Evolutionary conservation across 2,329 filamentous ascomycete genomes (phyloP).

Genomic region (Colletotrichum sidae): DNA sequence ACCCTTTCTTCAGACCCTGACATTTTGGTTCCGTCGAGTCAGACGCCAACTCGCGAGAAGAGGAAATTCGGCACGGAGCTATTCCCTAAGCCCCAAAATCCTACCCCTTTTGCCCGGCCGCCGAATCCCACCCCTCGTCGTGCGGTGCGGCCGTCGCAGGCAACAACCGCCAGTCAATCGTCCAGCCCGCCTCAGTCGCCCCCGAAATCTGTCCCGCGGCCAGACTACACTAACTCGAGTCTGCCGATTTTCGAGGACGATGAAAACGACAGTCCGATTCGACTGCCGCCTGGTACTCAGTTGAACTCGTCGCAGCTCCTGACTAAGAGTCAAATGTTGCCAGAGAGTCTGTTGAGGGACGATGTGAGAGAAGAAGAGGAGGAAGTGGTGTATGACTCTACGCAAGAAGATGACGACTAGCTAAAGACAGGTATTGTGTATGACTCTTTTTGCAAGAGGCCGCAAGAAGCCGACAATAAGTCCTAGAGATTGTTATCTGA

Average conservation of each 20-base stretch:
- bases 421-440: not conserved
- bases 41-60: conserved; percentile 21
- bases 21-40: conserved; percentile 49
- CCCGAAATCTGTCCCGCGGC: conserved; percentile 42
- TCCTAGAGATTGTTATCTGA: not conserved
- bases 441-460: not conserved
- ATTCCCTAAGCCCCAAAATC: conserved; percentile 31
- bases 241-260: conserved; percentile 37
- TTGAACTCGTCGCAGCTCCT: conserved; percentile 60
- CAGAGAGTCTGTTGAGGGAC: conserved; percentile 57
- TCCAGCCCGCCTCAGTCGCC: conserved; percentile 48
- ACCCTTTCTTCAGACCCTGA: conserved; percentile 41
- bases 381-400: conserved; percentile 36
- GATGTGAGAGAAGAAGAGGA: conserved; percentile 41
- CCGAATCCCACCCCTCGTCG: conserved; percentile 33
- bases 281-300: conserved; percentile 38
- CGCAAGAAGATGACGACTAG: conserved; percentile 28
- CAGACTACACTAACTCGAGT: conserved; percentile 40
- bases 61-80: conserved; percentile 25
- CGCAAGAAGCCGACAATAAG: too few relatives aligned
- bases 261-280: conserved; percentile 41
- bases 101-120: conserved; percentile 36
- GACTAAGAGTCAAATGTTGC: conserved; percentile 64
- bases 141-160: conserved; percentile 43
- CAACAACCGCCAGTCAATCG: conserved; percentile 51